Percentiles rank a stretch among this genome's conserved stretches.
Conservation (phyloP, 2,329 filamentous ascomycete genomes). For the Fonsecaea erecta region DNA sequence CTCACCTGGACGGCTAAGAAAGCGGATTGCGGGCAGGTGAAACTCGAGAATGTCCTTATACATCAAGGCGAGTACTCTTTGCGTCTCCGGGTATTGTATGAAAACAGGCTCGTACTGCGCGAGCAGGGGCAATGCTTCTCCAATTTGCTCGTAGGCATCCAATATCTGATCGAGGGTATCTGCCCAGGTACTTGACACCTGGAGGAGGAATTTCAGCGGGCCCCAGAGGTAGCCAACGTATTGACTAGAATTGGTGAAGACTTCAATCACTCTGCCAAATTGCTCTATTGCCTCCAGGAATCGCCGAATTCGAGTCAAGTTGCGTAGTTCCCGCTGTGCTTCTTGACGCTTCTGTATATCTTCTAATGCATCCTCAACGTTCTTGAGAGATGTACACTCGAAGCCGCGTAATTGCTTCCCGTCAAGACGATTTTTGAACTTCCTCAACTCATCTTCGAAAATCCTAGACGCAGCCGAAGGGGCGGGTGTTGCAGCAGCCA, state of each 20-base stretch:
- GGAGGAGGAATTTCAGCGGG: constrained; percentile 35
- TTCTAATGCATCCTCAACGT: background rate
- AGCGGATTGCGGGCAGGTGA: constrained; percentile 29
- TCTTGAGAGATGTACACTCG: background rate
- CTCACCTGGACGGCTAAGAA: constrained; percentile 36
- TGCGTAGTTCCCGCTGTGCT: constrained; percentile 18
- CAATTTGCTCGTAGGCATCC: constrained; percentile 36
- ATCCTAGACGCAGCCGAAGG: background rate
- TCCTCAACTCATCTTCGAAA: background rate
- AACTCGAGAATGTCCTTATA: constrained; percentile 37
- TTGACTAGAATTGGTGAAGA: constrained; percentile 33
- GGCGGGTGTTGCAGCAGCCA: background rate
- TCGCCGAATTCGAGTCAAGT: constrained; percentile 34
- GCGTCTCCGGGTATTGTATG: constrained; percentile 28
- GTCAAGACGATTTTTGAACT: background rate
- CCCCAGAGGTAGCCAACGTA: constrained; percentile 41
- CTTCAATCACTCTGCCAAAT: constrained; percentile 37
- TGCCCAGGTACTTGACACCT: constrained; percentile 24
- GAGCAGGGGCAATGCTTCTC: constrained; percentile 36
- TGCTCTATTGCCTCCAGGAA: constrained; percentile 40
- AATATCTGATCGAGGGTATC: constrained; percentile 32
- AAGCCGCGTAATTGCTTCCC: background rate
- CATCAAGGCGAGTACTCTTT: constrained; percentile 25
- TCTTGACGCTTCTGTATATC: constrained; percentile 22
- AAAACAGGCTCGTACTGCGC: constrained; percentile 34